Conservation (phyloP, 371 early-diverging fungal genomes). For the Mortierella sp. region DNA sequence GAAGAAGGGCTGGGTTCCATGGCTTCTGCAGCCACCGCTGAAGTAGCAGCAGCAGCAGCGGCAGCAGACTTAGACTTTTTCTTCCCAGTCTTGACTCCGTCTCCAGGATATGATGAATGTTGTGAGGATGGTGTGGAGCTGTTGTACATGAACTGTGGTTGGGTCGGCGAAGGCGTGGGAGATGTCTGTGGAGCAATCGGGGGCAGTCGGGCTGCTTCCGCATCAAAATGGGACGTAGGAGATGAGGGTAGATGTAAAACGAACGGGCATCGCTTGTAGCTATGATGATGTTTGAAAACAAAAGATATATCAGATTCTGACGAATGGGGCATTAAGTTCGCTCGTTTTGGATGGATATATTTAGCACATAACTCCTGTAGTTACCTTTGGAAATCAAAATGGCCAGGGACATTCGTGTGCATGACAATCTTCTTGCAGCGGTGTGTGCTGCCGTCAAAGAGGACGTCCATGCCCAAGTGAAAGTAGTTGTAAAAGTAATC, state of each 20-base stretch:
- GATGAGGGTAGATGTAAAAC: constrained; percentile 55
- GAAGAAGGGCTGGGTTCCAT: constrained; percentile 12
- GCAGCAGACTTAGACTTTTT: constrained; percentile 3
- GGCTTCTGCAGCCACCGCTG: neutral
- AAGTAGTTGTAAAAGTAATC: constrained; percentile 82
- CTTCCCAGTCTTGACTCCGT: constrained; percentile 7
- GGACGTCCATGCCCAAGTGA: constrained; percentile 77
- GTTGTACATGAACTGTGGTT: constrained; percentile 4
- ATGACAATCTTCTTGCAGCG: constrained; percentile 78
- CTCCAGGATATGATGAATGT: neutral
- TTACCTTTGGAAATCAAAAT: constrained; percentile 78
- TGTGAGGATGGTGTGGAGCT: neutral
- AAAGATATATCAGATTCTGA: neutral
- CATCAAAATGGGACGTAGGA: constrained; percentile 5
- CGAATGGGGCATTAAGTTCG: too few relatives aligned
- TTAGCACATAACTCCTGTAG: neutral
- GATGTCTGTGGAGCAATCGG: constrained; percentile 30
- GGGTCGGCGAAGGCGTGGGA: constrained; percentile 9
- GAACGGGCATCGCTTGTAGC: constrained; percentile 71
- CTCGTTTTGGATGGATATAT: neutral
- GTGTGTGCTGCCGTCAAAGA: constrained; percentile 77
- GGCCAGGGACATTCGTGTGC: constrained; percentile 82
- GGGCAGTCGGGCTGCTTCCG: constrained; percentile 31
- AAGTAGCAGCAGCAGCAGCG: neutral
- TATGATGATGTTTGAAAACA: constrained; percentile 8